Conservation (phyloP, 495 filamentous ascomycete species). For the Aspergillus conjunctus region DNA sequence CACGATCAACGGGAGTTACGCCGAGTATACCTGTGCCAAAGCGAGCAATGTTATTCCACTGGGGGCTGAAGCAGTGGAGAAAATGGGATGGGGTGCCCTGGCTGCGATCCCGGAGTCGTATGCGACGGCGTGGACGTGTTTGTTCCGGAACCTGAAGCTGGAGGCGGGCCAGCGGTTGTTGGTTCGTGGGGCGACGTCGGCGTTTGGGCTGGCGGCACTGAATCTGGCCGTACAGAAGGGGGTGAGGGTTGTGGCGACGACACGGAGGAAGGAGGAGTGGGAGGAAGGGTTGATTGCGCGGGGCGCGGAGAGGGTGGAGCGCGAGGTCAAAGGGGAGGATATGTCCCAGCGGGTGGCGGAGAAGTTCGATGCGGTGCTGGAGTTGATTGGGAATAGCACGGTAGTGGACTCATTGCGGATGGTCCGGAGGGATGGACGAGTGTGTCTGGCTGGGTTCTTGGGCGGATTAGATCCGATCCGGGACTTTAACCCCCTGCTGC, state of each 20-base stretch:
- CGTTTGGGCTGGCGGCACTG: slow-evolving; percentile 47
- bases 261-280: slow-evolving; percentile 32
- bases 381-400: slow-evolving; percentile 47
- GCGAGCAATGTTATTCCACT: slow-evolving; percentile 41
- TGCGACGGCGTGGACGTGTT: slow-evolving; percentile 46
- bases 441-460: slow-evolving; percentile 47
- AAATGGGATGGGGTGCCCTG: slow-evolving; percentile 44
- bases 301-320: slow-evolving; percentile 33
- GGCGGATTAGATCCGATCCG: slow-evolving; percentile 49
- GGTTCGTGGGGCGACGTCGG: slow-evolving; percentile 47
- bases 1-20: slow-evolving; percentile 43
- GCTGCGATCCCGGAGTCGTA: slow-evolving; percentile 49
- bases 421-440: slow-evolving; percentile 37
- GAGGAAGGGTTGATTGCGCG: slow-evolving; percentile 31
- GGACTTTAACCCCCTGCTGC: slow-evolving; percentile 50
- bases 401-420: slow-evolving; percentile 45
- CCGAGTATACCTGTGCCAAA: slow-evolving; percentile 38
- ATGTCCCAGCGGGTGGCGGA: slow-evolving; percentile 21
- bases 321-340: slow-evolving; percentile 28
- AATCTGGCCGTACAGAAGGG: slow-evolving; percentile 47
- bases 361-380: slow-evolving; percentile 46
- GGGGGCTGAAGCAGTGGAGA: slow-evolving; percentile 20
- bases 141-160: slow-evolving; percentile 42
- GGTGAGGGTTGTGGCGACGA: slow-evolving; percentile 44
- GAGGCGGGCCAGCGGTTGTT: slow-evolving; percentile 36